Conservation (phyloP, 2,329 filamentous ascomycete species). For the Cladorrhinum sp. region DNA sequence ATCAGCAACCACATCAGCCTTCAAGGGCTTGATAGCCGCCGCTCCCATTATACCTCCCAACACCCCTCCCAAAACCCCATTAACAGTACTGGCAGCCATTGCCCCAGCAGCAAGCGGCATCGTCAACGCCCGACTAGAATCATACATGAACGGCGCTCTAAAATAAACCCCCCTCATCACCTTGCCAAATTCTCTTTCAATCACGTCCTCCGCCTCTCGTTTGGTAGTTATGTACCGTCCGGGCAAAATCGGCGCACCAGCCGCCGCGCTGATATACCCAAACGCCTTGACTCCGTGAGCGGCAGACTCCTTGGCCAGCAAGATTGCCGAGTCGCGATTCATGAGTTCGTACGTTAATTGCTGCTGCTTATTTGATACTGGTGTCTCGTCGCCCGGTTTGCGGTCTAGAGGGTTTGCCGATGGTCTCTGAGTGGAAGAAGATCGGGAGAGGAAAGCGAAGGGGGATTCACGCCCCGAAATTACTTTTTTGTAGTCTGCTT, state of each 20-base stretch:
- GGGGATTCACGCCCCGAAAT: slow-evolving; percentile 79
- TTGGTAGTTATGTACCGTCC: slow-evolving; percentile 87
- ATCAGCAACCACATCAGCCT: slow-evolving; percentile 82
- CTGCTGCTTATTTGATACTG: slow-evolving; percentile 31
- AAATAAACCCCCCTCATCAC: slow-evolving; percentile 77
- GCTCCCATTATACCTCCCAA: slow-evolving; percentile 76
- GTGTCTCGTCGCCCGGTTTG: slow-evolving; percentile 23
- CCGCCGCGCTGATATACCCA: slow-evolving; percentile 85
- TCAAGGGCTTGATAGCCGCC: slow-evolving; percentile 73
- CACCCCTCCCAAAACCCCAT: slow-evolving; percentile 71
- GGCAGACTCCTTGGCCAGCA: slow-evolving; percentile 74
- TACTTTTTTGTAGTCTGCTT: slow-evolving; percentile 96
- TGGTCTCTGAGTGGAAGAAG: slow-evolving; percentile 70
- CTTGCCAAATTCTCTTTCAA: slow-evolving; percentile 67
- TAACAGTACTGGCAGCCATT: slow-evolving; percentile 71
- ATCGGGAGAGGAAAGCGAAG: slow-evolving; percentile 71
- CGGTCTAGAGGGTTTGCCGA: slow-evolving; percentile 68
- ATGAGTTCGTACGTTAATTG: slow-evolving; percentile 93
- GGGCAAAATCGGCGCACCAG: slow-evolving; percentile 80
- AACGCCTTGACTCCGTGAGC: slow-evolving; percentile 66
- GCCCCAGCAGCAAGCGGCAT: slow-evolving; percentile 79
- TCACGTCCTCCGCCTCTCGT: slow-evolving; percentile 78
- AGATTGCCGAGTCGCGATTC: slow-evolving; percentile 87
- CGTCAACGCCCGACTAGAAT: slow-evolving; percentile 75
- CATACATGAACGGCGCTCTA: slow-evolving; percentile 85